Conservation (phyloP, 129 eudicot genomes). For the Oenanthe sinensis region DNA sequence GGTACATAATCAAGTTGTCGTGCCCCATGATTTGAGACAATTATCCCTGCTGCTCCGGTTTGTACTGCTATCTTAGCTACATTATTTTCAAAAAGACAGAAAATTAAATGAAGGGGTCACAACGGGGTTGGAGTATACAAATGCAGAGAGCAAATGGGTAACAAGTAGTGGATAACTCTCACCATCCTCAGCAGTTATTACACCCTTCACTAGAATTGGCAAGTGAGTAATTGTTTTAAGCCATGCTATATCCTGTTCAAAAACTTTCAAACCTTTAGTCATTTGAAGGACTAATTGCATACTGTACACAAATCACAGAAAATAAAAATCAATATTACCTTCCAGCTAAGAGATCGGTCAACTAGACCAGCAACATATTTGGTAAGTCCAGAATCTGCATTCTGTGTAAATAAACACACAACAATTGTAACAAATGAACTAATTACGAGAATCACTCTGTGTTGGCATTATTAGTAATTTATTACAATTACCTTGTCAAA, state of each 20-base stretch:
- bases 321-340: conserved; percentile 27
- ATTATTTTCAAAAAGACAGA: background rate
- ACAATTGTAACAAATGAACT: background rate
- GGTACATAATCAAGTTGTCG: conserved; percentile 46
- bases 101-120: background rate
- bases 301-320: background rate
- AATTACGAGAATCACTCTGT: background rate
- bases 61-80: conserved; percentile 36
- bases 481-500: conserved; percentile 50
- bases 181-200: conserved; percentile 94
- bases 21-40: conserved; percentile 51
- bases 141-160: background rate
- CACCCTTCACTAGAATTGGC: conserved; percentile 86
- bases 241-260: conserved; percentile 76
- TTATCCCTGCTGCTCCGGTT: conserved; percentile 41
- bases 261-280: background rate
- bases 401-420: conserved; percentile 32
- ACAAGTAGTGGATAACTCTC: conserved; percentile 3
- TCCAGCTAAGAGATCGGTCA: conserved; percentile 89
- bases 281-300: background rate
- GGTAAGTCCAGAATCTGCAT: conserved; percentile 85
- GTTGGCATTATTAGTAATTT: background rate
- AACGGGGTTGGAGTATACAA: background rate
- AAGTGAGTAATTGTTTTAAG: conserved; percentile 76
- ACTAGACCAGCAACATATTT: conserved; percentile 82